These are phyloP conservation scores for Vachellia collinsii DNA, from an alignment of 306 rosid species.

Conservation along the genomic window DNA sequence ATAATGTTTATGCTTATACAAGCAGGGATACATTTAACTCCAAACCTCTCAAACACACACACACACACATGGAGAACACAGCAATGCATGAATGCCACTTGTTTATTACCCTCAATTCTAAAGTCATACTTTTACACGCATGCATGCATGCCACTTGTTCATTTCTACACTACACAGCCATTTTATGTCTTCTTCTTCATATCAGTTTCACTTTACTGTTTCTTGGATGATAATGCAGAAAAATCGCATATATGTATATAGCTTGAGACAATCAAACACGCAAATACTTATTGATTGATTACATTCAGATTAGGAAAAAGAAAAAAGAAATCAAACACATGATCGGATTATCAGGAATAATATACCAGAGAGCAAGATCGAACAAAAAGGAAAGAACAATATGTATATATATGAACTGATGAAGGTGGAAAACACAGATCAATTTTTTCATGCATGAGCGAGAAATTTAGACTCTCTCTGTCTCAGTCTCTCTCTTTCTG, in stretches of 20 bases:
- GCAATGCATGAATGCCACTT: slow-evolving; percentile 53
- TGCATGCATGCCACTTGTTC: slow-evolving; percentile 84
- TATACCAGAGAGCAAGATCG: background rate
- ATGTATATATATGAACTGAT: background rate
- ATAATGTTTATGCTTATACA: no score
- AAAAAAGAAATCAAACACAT: background rate
- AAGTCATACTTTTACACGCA: slow-evolving; percentile 34
- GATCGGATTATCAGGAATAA: background rate
- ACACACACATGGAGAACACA: background rate
- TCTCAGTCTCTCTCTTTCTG: background rate
- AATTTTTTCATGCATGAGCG: slow-evolving; percentile 1
- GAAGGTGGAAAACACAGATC: background rate
- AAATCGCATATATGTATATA: no score
- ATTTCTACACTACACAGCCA: slow-evolving; percentile 22
- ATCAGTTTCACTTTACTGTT: slow-evolving; percentile 33
- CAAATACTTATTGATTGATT: background rate
- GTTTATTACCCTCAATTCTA: slow-evolving; percentile 27
- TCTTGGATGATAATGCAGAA: background rate
- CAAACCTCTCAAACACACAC: background rate
- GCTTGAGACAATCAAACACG: background rate
- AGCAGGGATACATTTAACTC: no score
- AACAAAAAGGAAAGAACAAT: background rate
- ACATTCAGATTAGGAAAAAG: background rate
- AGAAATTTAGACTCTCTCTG: background rate
- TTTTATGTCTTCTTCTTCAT: slow-evolving; percentile 31